Conservation (phyloP, 345 rosid genomes). For the Aquilaria yunnanensis region DNA sequence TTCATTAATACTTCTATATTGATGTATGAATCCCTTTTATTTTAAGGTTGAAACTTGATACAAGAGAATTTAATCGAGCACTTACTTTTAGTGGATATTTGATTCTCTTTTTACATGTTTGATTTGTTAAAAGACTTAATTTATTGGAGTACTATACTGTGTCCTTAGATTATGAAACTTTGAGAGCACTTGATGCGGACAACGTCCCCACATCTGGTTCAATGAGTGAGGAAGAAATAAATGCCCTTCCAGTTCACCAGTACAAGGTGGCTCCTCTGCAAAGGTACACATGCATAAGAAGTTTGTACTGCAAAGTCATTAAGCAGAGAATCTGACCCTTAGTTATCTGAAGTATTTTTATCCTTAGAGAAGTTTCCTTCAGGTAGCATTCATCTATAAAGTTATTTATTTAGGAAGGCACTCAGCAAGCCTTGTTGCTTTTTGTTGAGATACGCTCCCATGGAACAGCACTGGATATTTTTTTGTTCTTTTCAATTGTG, state of each 20-base stretch:
- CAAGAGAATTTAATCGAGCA: too few relatives aligned
- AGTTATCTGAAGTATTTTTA: background rate
- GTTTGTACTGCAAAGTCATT: background rate
- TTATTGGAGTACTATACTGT: background rate
- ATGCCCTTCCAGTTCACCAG: slow-evolving; percentile 82
- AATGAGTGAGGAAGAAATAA: slow-evolving; percentile 96
- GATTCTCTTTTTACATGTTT: too few relatives aligned
- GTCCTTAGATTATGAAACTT: slow-evolving; percentile 76
- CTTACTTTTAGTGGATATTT: too few relatives aligned
- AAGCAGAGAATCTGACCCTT: background rate
- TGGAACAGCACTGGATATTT: too few relatives aligned
- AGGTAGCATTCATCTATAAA: background rate
- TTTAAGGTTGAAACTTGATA: too few relatives aligned
- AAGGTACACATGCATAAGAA: slow-evolving; percentile 22
- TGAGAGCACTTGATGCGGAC: slow-evolving; percentile 88
- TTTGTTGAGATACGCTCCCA: too few relatives aligned
- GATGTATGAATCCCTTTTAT: background rate
- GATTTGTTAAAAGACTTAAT: too few relatives aligned
- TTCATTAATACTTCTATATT: background rate
- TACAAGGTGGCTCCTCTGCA: slow-evolving; percentile 55
- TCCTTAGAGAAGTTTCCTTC: background rate
- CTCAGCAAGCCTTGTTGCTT: too few relatives aligned
- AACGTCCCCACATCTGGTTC: slow-evolving; percentile 51
- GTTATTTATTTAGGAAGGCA: background rate
- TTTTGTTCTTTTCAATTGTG: too few relatives aligned